Conservation (phyloP, 1,139 yeast genomes). For the Meyerozyma guilliermondii region DNA sequence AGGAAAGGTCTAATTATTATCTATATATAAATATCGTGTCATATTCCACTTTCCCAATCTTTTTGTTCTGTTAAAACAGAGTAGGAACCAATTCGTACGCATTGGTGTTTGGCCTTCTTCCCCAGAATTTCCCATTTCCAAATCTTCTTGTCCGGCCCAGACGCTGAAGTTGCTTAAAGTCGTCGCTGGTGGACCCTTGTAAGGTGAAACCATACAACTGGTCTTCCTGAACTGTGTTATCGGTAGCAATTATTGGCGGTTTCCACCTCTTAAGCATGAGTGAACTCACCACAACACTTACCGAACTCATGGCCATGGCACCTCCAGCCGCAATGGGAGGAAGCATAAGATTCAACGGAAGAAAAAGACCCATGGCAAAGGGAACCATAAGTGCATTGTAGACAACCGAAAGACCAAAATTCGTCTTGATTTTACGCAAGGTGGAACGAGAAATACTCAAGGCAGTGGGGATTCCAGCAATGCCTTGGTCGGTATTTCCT, state of each 20-base stretch:
- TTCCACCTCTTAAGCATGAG: slow-evolving; percentile 63
- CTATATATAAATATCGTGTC: background rate
- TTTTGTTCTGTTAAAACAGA: background rate
- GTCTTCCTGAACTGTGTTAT: slow-evolving; percentile 7
- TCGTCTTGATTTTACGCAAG: slow-evolving; percentile 69
- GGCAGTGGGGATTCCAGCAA: slow-evolving; percentile 68
- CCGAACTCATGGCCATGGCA: slow-evolving; percentile 90
- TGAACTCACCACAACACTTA: slow-evolving; percentile 83
- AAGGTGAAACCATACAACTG: slow-evolving; percentile 19
- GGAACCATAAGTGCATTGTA: slow-evolving; percentile 90
- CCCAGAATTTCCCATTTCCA: background rate
- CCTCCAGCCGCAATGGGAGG: slow-evolving; percentile 92
- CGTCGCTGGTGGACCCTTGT: slow-evolving; percentile 24
- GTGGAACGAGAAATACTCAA: slow-evolving; percentile 69
- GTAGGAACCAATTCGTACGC: background rate
- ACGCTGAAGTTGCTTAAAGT: slow-evolving; percentile 15
- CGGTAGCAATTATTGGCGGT: slow-evolving; percentile 29
- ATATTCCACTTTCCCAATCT: background rate
- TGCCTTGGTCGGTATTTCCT: slow-evolving; percentile 17
- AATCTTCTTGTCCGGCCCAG: slow-evolving; percentile 1
- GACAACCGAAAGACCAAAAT: slow-evolving; percentile 79
- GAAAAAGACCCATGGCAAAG: slow-evolving; percentile 85
- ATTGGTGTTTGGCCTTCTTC: background rate
- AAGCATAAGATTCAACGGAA: slow-evolving; percentile 73
- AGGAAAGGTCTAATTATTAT: background rate